phyloP scores from a whole-genome alignment of 345 rosid genomes.

The Eucalyptus curtisii region DNA sequence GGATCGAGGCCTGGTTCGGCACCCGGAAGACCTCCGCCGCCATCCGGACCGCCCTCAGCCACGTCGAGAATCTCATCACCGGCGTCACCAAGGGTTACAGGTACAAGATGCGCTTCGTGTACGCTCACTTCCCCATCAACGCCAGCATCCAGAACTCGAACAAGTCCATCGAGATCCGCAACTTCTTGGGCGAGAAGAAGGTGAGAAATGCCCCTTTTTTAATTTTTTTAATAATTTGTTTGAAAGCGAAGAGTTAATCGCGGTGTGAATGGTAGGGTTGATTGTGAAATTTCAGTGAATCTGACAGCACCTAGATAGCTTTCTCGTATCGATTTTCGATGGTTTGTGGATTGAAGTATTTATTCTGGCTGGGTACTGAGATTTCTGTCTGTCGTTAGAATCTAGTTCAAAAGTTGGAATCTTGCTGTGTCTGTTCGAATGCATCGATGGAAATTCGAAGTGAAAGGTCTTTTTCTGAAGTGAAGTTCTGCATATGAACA shows the following conservation, averaged over 20 bases:
- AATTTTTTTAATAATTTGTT: background rate
- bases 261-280: background rate
- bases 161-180: slow-evolving; percentile 54
- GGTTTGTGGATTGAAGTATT: background rate
- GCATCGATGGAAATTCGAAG: background rate
- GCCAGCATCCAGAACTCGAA: slow-evolving; percentile 40
- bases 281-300: background rate
- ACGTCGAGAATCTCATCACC: slow-evolving; percentile 44
- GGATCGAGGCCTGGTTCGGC: slow-evolving; percentile 22
- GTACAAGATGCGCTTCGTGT: slow-evolving; percentile 84
- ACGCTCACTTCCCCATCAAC: slow-evolving; percentile 80
- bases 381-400: background rate
- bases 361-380: background rate
- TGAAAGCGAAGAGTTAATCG: background rate
- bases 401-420: background rate
- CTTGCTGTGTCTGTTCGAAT: background rate
- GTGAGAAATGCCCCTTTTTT: background rate
- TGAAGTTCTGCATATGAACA: background rate
- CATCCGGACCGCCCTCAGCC: slow-evolving; percentile 42
- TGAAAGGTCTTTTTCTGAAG: background rate
- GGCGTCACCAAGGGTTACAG: slow-evolving; percentile 45
- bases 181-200: slow-evolving; percentile 12
- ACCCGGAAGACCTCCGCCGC: slow-evolving; percentile 15
- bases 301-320: background rate
- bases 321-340: background rate